Evolutionary conservation across 2,329 filamentous ascomycete genomes (phyloP), one percentile per base, ranked within the genome.

Genomic region (Grosmannia penicillata): DNA sequence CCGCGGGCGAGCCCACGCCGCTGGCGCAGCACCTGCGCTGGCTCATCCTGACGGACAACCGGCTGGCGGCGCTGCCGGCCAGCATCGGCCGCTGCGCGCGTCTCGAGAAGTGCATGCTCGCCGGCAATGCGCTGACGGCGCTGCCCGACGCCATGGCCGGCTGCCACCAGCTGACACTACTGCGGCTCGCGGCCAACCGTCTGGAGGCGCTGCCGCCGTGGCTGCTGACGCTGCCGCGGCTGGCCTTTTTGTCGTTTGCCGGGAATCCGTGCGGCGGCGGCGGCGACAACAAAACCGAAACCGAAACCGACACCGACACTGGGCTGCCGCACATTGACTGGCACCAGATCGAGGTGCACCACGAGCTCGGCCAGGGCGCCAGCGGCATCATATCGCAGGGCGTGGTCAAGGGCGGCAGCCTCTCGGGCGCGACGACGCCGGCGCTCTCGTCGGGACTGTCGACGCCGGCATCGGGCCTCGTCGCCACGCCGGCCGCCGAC

Each of bases 81-180:
- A 61, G 55, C 47, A 61, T 68, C 34, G 61, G 63, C 9, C 48
- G 49, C 17, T 68, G 63, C 41, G 43, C 45, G 15, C 54, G 55
- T 10, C 52, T 68, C 5, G 58, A 67, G 44, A 65, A 66, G 48
- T 66, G 63, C 45, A 62, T 66, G 60, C 48, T 68, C n/a, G 57
- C 64, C 1, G 63, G 63, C 13, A 68, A 68, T 45, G 49, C 41
- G n/a, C 53, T 68, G 19, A 47, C 43, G 1, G 36, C 34, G 28
- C 49, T 69, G 8, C 65, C 65, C 2, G 47, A 47, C 14, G 54
- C 58, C 36, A 63, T 69, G 62, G 50, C 51, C 5, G 47, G 47
- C n/a, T 68, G 64, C 52, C 53, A 49, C 31, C 59, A 61, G 41
- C 54, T 68, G 26, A 58, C 55, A 6, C 49, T 67, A 25, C 48